These are phyloP conservation scores for Cercospora sojina DNA, from an alignment of 2,329 filamentous ascomycete genomes.

Conservation along the genomic window DNA sequence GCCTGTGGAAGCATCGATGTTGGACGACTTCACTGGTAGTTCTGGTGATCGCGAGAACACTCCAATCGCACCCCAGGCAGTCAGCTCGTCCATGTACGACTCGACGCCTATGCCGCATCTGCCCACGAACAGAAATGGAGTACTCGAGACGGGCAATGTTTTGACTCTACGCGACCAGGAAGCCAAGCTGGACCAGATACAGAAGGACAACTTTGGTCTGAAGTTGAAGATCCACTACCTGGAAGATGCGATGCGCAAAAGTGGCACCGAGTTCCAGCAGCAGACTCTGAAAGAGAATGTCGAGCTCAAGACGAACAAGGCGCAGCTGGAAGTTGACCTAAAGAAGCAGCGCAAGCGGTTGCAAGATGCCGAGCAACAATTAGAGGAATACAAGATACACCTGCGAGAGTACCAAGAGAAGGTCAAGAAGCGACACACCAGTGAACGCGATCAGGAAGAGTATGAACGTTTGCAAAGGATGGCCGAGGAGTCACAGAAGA, in stretches of 20 bases:
- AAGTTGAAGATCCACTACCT: conserved; percentile 97
- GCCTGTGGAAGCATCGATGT: conserved; percentile 72
- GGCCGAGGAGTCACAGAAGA: conserved; percentile 45
- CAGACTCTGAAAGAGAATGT: conserved; percentile 91
- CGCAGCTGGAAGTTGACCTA: conserved; percentile 85
- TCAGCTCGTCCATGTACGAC: conserved; percentile 71
- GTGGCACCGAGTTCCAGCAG: conserved; percentile 86
- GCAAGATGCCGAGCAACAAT: conserved; percentile 75
- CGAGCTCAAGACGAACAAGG: conserved; percentile 87
- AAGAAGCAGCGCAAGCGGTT: conserved; percentile 83
- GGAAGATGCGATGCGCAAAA: conserved; percentile 83
- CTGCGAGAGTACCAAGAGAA: conserved; percentile 80
- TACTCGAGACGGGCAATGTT: conserved; percentile 82
- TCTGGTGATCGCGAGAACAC: conserved; percentile 64
- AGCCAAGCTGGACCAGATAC: conserved; percentile 86
- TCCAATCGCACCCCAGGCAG: conserved; percentile 66
- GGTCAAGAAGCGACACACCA: conserved; percentile 68
- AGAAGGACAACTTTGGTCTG: conserved; percentile 96
- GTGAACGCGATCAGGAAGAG: conserved; percentile 67
- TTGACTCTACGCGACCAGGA: conserved; percentile 92
- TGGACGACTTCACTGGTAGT: conserved; percentile 61
- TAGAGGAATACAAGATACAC: conserved; percentile 80
- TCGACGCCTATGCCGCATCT: conserved; percentile 78
- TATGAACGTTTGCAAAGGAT: conserved; percentile 50
- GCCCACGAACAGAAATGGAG: conserved; percentile 58